Evolutionary conservation across 331 rosid species (phyloP).

Genomic region (Arachis monticola): DNA sequence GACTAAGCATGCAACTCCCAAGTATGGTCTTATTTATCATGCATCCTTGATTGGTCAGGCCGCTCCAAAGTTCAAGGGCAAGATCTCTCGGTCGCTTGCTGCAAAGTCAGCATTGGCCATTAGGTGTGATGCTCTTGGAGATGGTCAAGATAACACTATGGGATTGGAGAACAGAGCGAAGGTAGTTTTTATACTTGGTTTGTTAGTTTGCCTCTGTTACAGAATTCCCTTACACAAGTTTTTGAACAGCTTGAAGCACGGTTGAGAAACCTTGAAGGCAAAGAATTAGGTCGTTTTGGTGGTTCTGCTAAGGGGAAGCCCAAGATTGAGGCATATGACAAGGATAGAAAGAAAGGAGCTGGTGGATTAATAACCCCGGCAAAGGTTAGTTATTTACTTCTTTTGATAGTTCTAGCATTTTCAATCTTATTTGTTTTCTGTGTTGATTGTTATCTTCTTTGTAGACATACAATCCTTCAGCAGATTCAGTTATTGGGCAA

Average conservation of each 20-base stretch:
- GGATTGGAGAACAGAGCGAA: constrained; percentile 85
- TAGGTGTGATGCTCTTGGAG: constrained; percentile 89
- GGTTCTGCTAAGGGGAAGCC: constrained; percentile 61
- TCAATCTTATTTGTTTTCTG: background rate
- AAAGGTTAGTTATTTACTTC: constrained; percentile 40
- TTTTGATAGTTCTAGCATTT: background rate
- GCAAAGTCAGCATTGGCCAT: constrained; percentile 84
- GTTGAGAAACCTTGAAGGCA: constrained; percentile 84
- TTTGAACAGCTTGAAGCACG: constrained; percentile 81
- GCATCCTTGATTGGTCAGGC: constrained; percentile 96
- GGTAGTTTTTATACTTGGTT: constrained; percentile 44
- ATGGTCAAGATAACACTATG: constrained; percentile 78
- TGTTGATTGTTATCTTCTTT: constrained; percentile 27
- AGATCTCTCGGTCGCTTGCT: constrained; percentile 93
- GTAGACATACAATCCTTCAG: constrained; percentile 51
- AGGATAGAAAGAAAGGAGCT: constrained; percentile 80
- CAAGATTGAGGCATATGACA: constrained; percentile 79
- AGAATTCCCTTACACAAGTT: constrained; percentile 1
- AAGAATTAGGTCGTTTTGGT: constrained; percentile 46
- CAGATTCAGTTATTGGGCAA: constrained; percentile 53
- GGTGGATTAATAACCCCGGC: constrained; percentile 78
- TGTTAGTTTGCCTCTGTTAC: background rate
- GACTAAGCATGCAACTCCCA: constrained; percentile 96
- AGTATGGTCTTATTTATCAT: constrained; percentile 95
- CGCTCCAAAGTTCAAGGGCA: constrained; percentile 86